Conservation (phyloP, 352 stramenopile genomes). For the Phytophthora multivora region DNA sequence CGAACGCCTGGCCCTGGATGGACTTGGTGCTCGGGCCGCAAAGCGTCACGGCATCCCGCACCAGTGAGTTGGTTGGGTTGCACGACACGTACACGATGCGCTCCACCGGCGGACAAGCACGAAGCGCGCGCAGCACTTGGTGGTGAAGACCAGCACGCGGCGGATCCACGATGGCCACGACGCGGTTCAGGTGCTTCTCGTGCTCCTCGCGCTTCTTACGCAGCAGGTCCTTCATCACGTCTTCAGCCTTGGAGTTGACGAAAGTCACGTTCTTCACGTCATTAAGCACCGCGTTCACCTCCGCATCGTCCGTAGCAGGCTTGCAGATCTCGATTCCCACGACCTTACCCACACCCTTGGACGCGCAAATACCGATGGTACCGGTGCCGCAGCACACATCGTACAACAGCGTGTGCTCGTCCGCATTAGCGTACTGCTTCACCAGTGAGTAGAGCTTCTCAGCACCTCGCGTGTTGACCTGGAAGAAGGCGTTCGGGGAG, state of each 20-base stretch:
- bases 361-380: slow-evolving; percentile 96
- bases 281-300: slow-evolving; percentile 87
- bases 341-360: slow-evolving; percentile 77
- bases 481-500: slow-evolving; percentile 94
- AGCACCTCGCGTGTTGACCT: slow-evolving; percentile 95
- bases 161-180: slow-evolving; percentile 97
- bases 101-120: slow-evolving; percentile 80
- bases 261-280: slow-evolving; percentile 89
- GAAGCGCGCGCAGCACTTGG: slow-evolving; percentile 88
- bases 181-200: slow-evolving; percentile 63
- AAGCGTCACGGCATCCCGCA: slow-evolving; percentile 88
- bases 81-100: slow-evolving; percentile 98
- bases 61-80: slow-evolving; percentile 96
- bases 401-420: slow-evolving; percentile 91
- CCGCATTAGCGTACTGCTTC: slow-evolving; percentile 80
- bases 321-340: slow-evolving; percentile 91
- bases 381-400: slow-evolving; percentile 99
- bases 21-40: slow-evolving; percentile 95
- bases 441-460: slow-evolving; percentile 97
- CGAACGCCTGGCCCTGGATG: slow-evolving; percentile 91
- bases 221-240: slow-evolving; percentile 89
- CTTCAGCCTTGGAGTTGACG: slow-evolving; percentile 91
- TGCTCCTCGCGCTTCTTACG: slow-evolving; percentile 58
- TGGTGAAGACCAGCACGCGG: slow-evolving; percentile 95
- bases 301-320: slow-evolving; percentile 90